Evolutionary conservation across 345 rosid species (phyloP).

Genomic region (Sisymbrium altissimum): DNA sequence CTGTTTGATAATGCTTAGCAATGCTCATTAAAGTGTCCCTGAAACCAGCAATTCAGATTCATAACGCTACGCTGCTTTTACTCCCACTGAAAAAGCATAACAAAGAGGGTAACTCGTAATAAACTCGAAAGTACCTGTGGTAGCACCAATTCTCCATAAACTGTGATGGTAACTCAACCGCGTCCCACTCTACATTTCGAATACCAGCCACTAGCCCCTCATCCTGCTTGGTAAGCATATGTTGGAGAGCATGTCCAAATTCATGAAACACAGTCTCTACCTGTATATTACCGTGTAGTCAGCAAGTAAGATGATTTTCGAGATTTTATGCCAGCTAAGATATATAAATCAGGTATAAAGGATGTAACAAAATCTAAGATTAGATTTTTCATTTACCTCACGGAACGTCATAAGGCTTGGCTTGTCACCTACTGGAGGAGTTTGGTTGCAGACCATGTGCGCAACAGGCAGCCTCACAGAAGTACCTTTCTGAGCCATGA

Average conservation of each 20-base stretch:
- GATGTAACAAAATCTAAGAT: neutral
- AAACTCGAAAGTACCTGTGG: conserved; percentile 55
- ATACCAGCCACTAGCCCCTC: conserved; percentile 92
- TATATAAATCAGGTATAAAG: neutral
- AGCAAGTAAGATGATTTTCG: neutral
- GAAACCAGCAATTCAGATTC: conserved; percentile 19
- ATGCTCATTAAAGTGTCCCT: conserved; percentile 94
- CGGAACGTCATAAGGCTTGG: conserved; percentile 95
- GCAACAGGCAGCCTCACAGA: conserved; percentile 52
- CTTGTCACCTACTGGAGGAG: conserved; percentile 86
- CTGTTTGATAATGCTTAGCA: conserved; percentile 85
- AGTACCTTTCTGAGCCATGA: conserved; percentile 36
- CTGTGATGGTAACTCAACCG: conserved; percentile 90
- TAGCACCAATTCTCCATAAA: conserved; percentile 99
- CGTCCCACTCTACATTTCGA: conserved; percentile 92
- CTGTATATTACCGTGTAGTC: conserved; percentile 35
- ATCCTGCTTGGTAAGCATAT: conserved; percentile 86
- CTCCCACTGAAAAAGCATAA: neutral
- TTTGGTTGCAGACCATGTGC: conserved; percentile 96
- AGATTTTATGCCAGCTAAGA: neutral
- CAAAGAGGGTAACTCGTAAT: neutral
- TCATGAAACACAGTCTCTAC: conserved; percentile 97
- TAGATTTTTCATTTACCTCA: conserved; percentile 47
- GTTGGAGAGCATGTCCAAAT: conserved; percentile 97
- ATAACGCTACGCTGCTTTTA: neutral